Evolutionary conservation across 768 basidiomycete genomes (phyloP).

Genomic region (Macrolepiota fuliginosa): DNA sequence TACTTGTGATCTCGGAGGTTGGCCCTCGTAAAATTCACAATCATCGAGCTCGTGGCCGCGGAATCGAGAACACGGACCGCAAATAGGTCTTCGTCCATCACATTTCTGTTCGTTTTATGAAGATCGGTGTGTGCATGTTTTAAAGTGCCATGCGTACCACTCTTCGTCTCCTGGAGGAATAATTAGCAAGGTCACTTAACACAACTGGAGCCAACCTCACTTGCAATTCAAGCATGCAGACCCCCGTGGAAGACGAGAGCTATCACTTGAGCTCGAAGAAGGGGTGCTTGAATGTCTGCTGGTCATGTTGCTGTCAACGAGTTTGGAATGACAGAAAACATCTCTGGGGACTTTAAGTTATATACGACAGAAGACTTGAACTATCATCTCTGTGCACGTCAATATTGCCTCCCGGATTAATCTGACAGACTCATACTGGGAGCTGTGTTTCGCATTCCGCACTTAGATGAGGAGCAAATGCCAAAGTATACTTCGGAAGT

Average conservation of each 20-base stretch:
- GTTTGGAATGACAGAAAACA: neutral
- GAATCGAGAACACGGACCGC: constrained; percentile 46
- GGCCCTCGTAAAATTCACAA: constrained; percentile 53
- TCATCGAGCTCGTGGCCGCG: constrained; percentile 36
- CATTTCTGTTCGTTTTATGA: constrained; percentile 39
- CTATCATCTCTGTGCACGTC: constrained; percentile 3
- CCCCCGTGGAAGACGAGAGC: constrained; percentile 37
- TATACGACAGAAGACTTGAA: constrained; percentile 5
- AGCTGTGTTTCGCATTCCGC: neutral
- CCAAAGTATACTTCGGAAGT: neutral
- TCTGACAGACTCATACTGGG: constrained; percentile 2
- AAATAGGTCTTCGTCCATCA: constrained; percentile 48
- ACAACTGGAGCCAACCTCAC: constrained; percentile 25
- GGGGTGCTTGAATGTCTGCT: constrained; percentile 10
- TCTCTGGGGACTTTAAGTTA: neutral
- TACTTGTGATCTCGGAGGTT: constrained; percentile 40
- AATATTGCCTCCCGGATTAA: neutral
- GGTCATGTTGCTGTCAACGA: neutral
- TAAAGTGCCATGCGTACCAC: neutral
- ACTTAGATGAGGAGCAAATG: neutral
- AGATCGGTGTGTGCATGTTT: too few species aligned
- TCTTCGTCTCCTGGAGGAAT: neutral
- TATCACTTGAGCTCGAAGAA: constrained; percentile 11
- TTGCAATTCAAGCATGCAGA: constrained; percentile 53
- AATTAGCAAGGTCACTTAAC: neutral